Conservation (phyloP, 2,329 filamentous ascomycete species). For the Fusarium irregulare region DNA sequence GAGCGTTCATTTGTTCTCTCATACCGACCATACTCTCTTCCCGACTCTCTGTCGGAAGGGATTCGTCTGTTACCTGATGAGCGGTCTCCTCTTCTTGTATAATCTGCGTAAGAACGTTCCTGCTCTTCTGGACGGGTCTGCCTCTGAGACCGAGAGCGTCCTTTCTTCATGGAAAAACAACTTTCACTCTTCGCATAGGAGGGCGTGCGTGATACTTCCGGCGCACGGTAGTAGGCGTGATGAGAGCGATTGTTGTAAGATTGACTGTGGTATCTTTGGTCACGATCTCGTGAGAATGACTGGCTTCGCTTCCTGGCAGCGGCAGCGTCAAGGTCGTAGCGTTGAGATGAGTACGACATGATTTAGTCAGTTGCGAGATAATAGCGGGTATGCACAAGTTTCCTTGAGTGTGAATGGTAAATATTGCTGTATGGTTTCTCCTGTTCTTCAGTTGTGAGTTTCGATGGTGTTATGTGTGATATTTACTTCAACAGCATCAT, state of each 20-base stretch:
- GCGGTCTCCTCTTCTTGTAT: not conserved
- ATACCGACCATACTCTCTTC: not conserved
- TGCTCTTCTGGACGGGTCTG: not conserved
- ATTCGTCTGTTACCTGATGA: not conserved
- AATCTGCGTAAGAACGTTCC: not conserved
- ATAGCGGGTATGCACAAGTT: not conserved
- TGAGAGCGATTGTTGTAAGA: not conserved
- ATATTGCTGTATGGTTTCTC: not conserved
- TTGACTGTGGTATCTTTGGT: not conserved
- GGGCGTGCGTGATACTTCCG: not conserved
- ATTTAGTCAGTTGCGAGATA: not conserved
- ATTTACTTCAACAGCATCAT: not conserved
- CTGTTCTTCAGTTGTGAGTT: not conserved
- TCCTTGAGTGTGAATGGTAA: not conserved
- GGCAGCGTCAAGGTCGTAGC: constrained; percentile 11
- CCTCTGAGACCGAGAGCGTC: not conserved
- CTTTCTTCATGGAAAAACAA: not conserved
- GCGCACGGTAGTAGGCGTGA: constrained; percentile 1
- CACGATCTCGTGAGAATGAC: not conserved
- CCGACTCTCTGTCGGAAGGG: not conserved
- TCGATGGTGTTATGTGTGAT: not conserved
- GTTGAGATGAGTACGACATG: constrained; percentile 31
- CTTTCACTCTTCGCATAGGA: not conserved
- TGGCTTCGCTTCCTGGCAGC: constrained; percentile 9
- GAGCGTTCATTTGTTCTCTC: not conserved